Evolutionary conservation across 2,329 filamentous ascomycete genomes (phyloP), one percentile per base, ranked within the genome.

Genomic region (Thielaviopsis euricoi): DNA sequence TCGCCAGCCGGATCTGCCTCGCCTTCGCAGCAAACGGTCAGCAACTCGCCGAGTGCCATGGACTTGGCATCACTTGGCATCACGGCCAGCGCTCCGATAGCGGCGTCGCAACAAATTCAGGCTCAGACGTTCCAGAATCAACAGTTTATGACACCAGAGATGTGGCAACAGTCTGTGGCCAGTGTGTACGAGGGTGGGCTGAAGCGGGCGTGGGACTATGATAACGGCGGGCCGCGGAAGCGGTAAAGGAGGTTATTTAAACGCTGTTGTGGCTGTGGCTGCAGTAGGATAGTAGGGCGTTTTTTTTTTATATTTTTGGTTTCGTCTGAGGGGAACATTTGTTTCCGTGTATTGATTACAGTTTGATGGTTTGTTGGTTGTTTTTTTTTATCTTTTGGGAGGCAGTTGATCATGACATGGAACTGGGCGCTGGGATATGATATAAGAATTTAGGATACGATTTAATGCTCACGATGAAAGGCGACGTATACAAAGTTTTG

Each of bases 131-230:
- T 74, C 72, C 73, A 80, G 71, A 79, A 75, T 69, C 73, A 77
- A 58, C 74, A 73, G 26, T 86, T 85, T 66, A 78, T 86, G 62
- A 86, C 81, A 10, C 81, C 83, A 3, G 81, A 80, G 60, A 86
- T 86, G 83, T 86, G 83, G 83, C 82, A 84, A 66, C 81, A 86
- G 65, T 83, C 80, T 13, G 83, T 86, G 57, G 82, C 82, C 13
- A 83, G 79, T 63, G 82, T 85, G 5, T 85, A 85, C 67, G 80
- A 84, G 64, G 78, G 80, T 50, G 81, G 80, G 3, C 67, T 84
- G 53, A 85, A 85, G 68, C 72, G 81, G 53, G 67, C 73, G 52
- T 84, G 81, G 81, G 80, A 82, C 62, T 80, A 76, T 63, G 76
- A 79, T 57, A 64, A 62, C 22, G 64, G 64, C 22, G 64, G 64